Conservation (phyloP, 2,329 filamentous ascomycete species). For the Pezicula rhizophila region DNA sequence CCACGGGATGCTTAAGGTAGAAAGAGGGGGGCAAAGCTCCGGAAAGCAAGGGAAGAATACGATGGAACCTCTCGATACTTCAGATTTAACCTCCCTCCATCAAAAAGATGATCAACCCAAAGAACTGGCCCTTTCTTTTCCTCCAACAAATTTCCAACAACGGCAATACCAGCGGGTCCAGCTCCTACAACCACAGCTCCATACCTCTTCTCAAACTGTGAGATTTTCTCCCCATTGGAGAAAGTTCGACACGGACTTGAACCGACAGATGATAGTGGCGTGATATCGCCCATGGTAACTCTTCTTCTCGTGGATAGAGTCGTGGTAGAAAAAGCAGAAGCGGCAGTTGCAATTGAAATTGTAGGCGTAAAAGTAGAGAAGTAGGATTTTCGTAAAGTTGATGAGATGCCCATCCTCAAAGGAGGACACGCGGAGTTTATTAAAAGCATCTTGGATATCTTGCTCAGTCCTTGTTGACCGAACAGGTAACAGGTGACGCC, state of each 20-base stretch:
- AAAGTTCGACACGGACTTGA: background rate
- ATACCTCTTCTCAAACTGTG: slow-evolving; percentile 25
- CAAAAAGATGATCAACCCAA: slow-evolving; percentile 54
- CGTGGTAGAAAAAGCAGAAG: too few relatives aligned
- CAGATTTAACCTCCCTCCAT: slow-evolving; percentile 44
- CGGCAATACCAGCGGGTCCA: slow-evolving; percentile 53
- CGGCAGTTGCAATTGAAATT: too few relatives aligned
- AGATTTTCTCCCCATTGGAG: background rate
- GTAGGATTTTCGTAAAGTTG: too few relatives aligned
- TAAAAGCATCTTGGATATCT: too few relatives aligned
- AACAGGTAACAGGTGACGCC: too few relatives aligned
- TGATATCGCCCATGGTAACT: too few relatives aligned
- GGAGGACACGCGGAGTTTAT: too few relatives aligned
- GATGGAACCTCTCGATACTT: slow-evolving; percentile 56
- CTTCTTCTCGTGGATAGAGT: too few relatives aligned
- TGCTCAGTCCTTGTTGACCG: too few relatives aligned
- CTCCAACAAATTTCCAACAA: slow-evolving; percentile 56
- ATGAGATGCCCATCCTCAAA: too few relatives aligned
- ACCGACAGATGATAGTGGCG: background rate
- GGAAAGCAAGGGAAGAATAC: slow-evolving; percentile 8
- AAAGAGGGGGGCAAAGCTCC: background rate
- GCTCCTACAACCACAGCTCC: slow-evolving; percentile 53
- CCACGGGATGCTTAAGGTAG: background rate
- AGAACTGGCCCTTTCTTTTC: slow-evolving; percentile 42
- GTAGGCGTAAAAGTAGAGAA: too few relatives aligned